Conservation (phyloP, 2,329 filamentous ascomycete species). For the Malbranchea zuffiana region DNA sequence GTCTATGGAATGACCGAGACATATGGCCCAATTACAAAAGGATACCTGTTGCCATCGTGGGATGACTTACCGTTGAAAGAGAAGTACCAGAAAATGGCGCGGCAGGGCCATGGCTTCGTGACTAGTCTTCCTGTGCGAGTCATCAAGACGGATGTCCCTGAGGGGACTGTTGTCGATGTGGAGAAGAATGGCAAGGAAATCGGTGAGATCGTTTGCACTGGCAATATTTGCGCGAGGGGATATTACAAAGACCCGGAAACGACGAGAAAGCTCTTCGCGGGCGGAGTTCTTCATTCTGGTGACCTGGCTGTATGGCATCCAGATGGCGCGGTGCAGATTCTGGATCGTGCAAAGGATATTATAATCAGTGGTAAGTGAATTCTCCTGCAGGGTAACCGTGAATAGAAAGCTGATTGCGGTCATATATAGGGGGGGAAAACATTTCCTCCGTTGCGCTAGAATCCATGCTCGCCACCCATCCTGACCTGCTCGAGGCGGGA, state of each 20-base stretch:
- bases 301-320: conserved; percentile 89
- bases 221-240: conserved; percentile 83
- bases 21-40: conserved; percentile 91
- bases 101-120: conserved; percentile 86
- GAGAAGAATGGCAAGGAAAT: conserved; percentile 61
- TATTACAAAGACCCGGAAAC: conserved; percentile 87
- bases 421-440: conserved; percentile 69
- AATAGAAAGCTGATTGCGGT: too few relatives aligned
- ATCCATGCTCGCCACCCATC: conserved; percentile 77
- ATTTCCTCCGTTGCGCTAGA: conserved; percentile 91
- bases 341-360: conserved; percentile 92
- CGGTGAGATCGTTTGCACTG: conserved; percentile 73
- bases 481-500: conserved; percentile 79
- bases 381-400: conserved; percentile 2
- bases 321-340: conserved; percentile 81
- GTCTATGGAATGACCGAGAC: conserved; percentile 85
- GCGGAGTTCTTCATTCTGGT: conserved; percentile 77
- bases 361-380: conserved; percentile 70
- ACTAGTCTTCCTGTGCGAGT: conserved; percentile 71
- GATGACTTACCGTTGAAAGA: conserved; percentile 60
- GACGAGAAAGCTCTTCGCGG: conserved; percentile 74
- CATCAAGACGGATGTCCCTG: conserved; percentile 64
- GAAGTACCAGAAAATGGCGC: conserved; percentile 79
- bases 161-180: conserved; percentile 57
- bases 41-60: conserved; percentile 80